Conservation (phyloP, 352 stramenopile species). For the Pythium dissotocum region DNA sequence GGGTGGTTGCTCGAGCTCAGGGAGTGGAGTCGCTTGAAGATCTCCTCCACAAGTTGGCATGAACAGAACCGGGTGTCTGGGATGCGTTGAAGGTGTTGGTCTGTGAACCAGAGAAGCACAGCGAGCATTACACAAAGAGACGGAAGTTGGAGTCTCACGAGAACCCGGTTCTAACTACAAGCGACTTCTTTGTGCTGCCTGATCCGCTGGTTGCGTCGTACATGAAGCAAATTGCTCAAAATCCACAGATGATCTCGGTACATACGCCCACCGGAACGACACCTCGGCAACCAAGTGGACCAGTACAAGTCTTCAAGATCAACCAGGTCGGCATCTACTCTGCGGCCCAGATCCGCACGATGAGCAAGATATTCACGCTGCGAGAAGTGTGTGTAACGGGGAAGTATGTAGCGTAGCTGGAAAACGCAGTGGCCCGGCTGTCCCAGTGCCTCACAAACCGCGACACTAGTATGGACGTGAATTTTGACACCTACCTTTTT, state of each 20-base stretch:
- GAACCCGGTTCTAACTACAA: background rate
- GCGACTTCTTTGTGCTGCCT: slow-evolving; percentile 5
- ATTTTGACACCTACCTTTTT: too few species aligned
- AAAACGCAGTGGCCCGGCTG: too few species aligned
- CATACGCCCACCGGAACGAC: background rate
- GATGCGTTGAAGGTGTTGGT: background rate
- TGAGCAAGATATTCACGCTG: background rate
- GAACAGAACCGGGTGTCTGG: background rate
- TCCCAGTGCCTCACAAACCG: too few species aligned
- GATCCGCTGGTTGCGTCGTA: background rate
- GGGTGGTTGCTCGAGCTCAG: background rate
- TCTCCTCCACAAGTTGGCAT: background rate
- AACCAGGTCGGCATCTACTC: background rate
- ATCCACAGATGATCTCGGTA: background rate
- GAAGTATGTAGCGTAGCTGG: background rate
- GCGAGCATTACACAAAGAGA: background rate
- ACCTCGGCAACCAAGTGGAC: background rate
- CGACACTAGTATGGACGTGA: too few species aligned
- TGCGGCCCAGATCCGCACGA: background rate
- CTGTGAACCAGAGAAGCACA: background rate
- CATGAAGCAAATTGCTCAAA: background rate
- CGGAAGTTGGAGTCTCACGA: background rate
- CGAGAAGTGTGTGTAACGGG: background rate
- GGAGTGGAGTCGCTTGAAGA: background rate
- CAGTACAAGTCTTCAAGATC: background rate